Conservation (phyloP, 73 alveolate genomes). For the Paramecium primaurelia region DNA sequence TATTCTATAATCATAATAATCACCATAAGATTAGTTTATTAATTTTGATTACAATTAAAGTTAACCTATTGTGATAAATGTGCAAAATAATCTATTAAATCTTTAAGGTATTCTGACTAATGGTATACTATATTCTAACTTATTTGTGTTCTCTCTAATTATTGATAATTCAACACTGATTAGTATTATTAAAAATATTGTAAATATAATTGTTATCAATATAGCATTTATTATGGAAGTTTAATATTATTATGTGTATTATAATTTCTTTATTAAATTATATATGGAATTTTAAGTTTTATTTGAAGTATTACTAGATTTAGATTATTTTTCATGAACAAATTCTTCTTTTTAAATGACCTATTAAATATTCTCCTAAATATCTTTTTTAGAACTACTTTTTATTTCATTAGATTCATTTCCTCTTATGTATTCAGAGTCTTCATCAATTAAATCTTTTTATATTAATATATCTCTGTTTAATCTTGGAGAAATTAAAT, state of each 20-base stretch:
- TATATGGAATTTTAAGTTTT: background rate
- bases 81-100: background rate
- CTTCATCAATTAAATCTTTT: background rate
- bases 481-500: background rate
- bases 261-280: background rate
- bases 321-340: background rate
- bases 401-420: background rate
- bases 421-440: background rate
- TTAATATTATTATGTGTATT: background rate
- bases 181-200: background rate
- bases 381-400: background rate
- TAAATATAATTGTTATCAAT: background rate
- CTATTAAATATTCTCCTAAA: background rate
- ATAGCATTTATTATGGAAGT: background rate
- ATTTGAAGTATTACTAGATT: background rate
- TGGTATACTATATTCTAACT: background rate
- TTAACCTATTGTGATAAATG: background rate
- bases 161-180: background rate
- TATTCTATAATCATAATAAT: background rate
- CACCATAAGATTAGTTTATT: background rate
- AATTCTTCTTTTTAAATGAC: background rate
- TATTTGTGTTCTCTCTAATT: background rate
- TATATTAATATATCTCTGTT: background rate
- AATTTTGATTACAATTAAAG: background rate
- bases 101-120: constrained; percentile 20